Evolutionary conservation across 192 early-diverging fungal genomes (phyloP).

Genomic region (Chytriomyces sp.): DNA sequence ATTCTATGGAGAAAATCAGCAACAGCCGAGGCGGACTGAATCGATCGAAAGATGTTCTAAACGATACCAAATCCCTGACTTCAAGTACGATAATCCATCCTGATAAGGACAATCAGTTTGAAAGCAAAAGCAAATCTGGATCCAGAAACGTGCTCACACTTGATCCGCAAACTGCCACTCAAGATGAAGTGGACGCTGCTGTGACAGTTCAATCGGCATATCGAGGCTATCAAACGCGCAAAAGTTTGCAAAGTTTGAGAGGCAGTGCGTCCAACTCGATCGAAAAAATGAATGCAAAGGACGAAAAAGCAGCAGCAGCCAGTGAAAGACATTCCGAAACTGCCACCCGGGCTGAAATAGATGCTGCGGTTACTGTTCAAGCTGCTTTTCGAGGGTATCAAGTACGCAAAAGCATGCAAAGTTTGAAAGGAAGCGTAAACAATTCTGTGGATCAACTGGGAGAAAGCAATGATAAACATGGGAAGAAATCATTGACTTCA

Average conservation of each 20-base stretch:
- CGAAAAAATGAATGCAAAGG: background rate
- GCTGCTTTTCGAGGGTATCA: background rate
- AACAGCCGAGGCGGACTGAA: background rate
- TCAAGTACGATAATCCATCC: too few species aligned
- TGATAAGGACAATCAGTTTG: too few species aligned
- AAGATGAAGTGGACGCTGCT: background rate
- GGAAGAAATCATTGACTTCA: background rate
- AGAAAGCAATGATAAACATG: background rate
- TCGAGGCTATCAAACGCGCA: background rate
- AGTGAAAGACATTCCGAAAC: background rate
- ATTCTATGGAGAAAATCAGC: background rate
- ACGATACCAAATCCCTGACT: too few species aligned
- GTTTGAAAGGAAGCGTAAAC: background rate
- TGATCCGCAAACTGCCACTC: background rate
- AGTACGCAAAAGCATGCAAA: background rate
- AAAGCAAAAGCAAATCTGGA: background rate
- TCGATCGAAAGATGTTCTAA: too few species aligned
- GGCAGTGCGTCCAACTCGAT: background rate
- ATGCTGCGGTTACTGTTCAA: background rate
- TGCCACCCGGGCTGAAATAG: background rate
- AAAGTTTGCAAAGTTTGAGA: background rate
- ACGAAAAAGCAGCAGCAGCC: background rate
- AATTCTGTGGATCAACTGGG: background rate
- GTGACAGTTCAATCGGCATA: background rate
- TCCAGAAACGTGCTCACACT: background rate